Base-by-base conservation (phyloP, 2,329 filamentous ascomycete species). In the Truncatella angustata region DNA sequence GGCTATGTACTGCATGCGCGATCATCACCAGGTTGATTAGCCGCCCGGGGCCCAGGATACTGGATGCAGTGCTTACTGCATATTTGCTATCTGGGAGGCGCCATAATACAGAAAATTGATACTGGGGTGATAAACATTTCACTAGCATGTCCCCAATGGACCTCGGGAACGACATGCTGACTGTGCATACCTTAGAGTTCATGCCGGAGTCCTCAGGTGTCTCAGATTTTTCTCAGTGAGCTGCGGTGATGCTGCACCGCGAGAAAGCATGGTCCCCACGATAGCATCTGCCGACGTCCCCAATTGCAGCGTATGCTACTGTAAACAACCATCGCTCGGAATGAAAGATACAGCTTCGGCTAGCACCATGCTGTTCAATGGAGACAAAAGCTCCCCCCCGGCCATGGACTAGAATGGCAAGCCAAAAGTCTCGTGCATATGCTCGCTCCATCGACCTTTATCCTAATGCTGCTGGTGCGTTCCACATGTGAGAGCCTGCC, bases 371-470 rank as follows among this genome's bases (percentile, higher is more conserved):
- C 14, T 14, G 28, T 32, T 14, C 28, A n/a, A n/a, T n/a, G n/a
- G n/a, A n/a, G n/a, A n/a, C n/a, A n/a, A n/a, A n/a, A n/a, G n/a
- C n/a, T n/a, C n/a, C n/a, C n/a, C n/a, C n/a, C n/a, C n/a, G n/a
- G n/a, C n/a, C 37, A 23, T 26, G n/a, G 14, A n/a, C 21, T 44
- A 44, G 40, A n/a, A n/a, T n/a, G n/a, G 21, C 40, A 23, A 44
- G 23, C 40, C 40, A 28, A 44, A 44, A 44, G 40, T 44, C 40
- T 44, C 40, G 12, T 47, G 44, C 28, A 47, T 34, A 34, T 16
- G 20, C 26, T 34, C 28, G 28, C 20, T 11, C 20, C 9, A n/a
- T 20, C 23, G 42, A 11, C 12, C 23, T 44, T 12, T 10, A 26
- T n/a, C n/a, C n/a, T n/a, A n/a, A n/a, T n/a, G n/a, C n/a, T n/a